Evolutionary conservation across 805 yeast genomes (phyloP), one percentile per base, ranked within the genome.

Genomic region (Clavispora asparagi): DNA sequence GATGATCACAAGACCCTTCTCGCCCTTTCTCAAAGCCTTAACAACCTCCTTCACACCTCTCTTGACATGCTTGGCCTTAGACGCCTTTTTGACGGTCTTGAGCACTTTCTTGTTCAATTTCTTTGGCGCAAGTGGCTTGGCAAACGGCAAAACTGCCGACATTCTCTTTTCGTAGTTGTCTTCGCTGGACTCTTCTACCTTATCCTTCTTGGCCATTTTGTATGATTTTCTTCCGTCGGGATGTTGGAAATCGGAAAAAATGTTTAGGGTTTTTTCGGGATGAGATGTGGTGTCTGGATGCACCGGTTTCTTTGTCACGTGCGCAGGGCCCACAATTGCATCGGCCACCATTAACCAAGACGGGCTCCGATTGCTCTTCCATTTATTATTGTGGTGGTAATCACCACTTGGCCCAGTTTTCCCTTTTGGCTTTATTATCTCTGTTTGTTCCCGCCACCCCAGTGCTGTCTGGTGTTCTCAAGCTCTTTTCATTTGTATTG

Each of bases 11-110:
- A 94, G 77, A 44, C 99, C 99, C 71, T 94, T 94, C 67, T 91
- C 98, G 56, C 98, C 98, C 71, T 94, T 94, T 76, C 99, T 84
- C 53, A 94, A 79, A 19, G 98, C 94, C 74, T 94, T 94, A 59
- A 92, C 98, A 32, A 94, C 99, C 73, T 94, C 99, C 71, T 94
- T 94, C 47, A 94, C 98, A 67, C 99, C 99, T 73, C 99, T 82
- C 73, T 90, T 92, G 58, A 94, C 97, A 69, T 92, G 97, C 74
- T 94, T 94, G 54, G 97, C 95, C 74, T 94, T 94, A 44, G 98
- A 90, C 9, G 99, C 98, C 69, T 89, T 92, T 79, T 94, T 94
- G 53, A 94, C 95, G 39, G 96, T 88, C 74, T 94, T 94, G 63
- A 95, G 79, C 14, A 92, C 85, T 71, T 92, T 94, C 73, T 94